Conservation (phyloP, 2,329 filamentous ascomycete genomes). For the Cladobotryum mycophilum region DNA sequence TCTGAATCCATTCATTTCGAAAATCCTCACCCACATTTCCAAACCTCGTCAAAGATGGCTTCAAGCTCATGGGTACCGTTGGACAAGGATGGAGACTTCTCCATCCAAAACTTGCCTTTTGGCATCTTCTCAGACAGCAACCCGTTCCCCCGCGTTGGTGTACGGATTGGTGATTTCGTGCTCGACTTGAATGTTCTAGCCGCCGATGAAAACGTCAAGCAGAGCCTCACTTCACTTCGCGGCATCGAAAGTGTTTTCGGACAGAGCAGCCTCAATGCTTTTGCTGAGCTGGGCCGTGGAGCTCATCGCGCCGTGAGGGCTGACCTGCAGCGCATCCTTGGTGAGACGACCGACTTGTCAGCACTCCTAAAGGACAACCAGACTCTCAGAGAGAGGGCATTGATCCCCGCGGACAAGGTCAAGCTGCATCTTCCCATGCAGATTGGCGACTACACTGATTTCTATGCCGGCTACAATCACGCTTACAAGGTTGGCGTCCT, state of each 20-base stretch:
- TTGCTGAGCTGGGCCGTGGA: slow-evolving; percentile 52
- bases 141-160: slow-evolving; percentile 54
- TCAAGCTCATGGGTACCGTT: slow-evolving; percentile 10
- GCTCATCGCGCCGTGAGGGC: slow-evolving; percentile 64
- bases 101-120: slow-evolving; percentile 75
- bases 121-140: slow-evolving; percentile 64
- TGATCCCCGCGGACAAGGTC: slow-evolving; percentile 37
- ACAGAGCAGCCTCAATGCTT: slow-evolving; percentile 24
- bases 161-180: slow-evolving; percentile 67
- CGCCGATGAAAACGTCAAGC: slow-evolving; percentile 24
- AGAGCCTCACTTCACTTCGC: slow-evolving; percentile 27
- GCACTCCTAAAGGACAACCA: slow-evolving; percentile 31
- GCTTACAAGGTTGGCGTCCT: slow-evolving; percentile 64
- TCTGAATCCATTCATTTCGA: not conserved
- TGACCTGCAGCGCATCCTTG: slow-evolving; percentile 58
- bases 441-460: slow-evolving; percentile 80
- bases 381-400: slow-evolving; percentile 21
- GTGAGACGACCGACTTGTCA: slow-evolving; percentile 43
- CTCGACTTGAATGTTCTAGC: slow-evolving; percentile 64
- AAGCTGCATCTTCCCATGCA: slow-evolving; percentile 66
- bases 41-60: not conserved
- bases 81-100: slow-evolving; percentile 43
- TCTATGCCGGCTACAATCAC: slow-evolving; percentile 75
- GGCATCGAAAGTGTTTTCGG: slow-evolving; percentile 22
- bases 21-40: too few relatives aligned